Percentiles rank a stretch among this genome's conserved stretches.
These are phyloP conservation scores for Pseudophaeomoniella oleicola DNA, from an alignment of 2,329 filamentous ascomycete species.

Conservation along the genomic window DNA sequence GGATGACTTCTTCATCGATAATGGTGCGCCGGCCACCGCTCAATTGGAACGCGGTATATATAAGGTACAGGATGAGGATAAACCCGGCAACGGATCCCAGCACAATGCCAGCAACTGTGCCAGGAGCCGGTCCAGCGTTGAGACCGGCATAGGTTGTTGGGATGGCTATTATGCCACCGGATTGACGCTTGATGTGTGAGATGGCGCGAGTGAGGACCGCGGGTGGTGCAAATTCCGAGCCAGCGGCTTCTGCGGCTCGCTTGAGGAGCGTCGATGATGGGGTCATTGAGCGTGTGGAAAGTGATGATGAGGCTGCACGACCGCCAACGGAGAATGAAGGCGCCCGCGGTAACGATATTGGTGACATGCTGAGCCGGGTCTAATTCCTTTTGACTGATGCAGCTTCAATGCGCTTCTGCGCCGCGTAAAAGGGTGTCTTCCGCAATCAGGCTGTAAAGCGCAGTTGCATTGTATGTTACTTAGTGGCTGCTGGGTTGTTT, in stretches of 20 bases:
- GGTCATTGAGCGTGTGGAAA: not conserved
- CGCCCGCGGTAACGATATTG: not conserved
- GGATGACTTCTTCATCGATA: conserved; percentile 8
- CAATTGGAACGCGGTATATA: conserved; percentile 30
- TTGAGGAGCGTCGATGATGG: not conserved
- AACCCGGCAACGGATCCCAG: conserved; percentile 34
- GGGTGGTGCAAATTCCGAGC: not conserved
- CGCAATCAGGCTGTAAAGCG: not conserved
- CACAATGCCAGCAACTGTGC: conserved; percentile 45
- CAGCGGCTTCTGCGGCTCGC: not conserved
- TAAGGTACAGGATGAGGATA: conserved; percentile 36
- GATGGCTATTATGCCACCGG: conserved; percentile 30
- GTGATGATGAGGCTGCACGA: not conserved
- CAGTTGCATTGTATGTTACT: not conserved
- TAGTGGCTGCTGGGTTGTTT: too few relatives aligned
- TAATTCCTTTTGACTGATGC: too few relatives aligned
- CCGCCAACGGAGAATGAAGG: too few relatives aligned
- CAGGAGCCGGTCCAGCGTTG: conserved; percentile 37
- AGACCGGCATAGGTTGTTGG: conserved; percentile 46
- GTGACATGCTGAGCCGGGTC: not conserved
- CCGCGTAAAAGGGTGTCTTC: too few relatives aligned
- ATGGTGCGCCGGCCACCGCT: conserved; percentile 3
- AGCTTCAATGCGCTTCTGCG: too few relatives aligned
- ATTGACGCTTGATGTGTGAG: conserved; percentile 8
- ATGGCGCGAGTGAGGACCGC: not conserved